A percentile compares a stretch with the other conserved stretches of the same genome.
These are phyloP conservation scores for Xylariaceae sp. DNA, from an alignment of 2,329 filamentous ascomycete genomes.

Conservation along the genomic window DNA sequence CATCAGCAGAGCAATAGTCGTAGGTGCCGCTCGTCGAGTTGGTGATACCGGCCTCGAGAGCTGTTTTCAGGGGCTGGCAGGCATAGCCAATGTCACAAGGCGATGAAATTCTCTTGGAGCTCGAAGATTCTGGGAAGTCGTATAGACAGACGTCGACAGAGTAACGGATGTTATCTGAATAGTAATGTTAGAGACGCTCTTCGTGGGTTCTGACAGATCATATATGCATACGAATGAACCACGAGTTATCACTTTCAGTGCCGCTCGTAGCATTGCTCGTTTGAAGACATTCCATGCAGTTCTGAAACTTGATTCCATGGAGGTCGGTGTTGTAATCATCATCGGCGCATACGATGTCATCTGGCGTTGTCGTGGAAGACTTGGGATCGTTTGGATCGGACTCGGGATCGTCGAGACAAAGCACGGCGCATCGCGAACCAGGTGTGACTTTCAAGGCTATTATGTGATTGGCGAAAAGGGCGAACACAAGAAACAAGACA, in stretches of 20 bases:
- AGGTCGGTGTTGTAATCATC: constrained; percentile 35
- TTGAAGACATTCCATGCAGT: constrained; percentile 44
- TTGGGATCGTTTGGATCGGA: constrained; percentile 33
- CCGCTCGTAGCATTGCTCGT: constrained; percentile 39
- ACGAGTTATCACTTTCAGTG: constrained; percentile 39
- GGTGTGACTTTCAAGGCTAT: no score
- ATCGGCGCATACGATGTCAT: constrained; percentile 45
- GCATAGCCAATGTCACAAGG: constrained; percentile 41
- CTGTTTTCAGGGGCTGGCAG: constrained; percentile 37
- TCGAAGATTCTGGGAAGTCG: constrained; percentile 30
- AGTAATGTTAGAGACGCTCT: no score
- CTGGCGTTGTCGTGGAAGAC: constrained; percentile 38
- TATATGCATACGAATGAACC: constrained; percentile 50
- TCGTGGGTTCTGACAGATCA: no score
- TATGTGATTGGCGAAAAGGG: no score
- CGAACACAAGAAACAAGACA: constrained; percentile 16
- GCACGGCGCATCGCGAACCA: constrained; percentile 45
- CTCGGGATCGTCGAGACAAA: constrained; percentile 40
- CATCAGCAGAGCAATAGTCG: constrained; percentile 40
- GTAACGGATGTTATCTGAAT: constrained; percentile 49
- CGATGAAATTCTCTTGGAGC: constrained; percentile 33
- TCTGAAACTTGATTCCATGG: constrained; percentile 42
- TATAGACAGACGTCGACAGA: constrained; percentile 45
- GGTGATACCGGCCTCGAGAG: constrained; percentile 35
- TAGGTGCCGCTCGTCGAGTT: constrained; percentile 28